phyloP scores from a whole-genome alignment of 1,284 basidiomycete genomes.

The Boletus hoseneyae region DNA sequence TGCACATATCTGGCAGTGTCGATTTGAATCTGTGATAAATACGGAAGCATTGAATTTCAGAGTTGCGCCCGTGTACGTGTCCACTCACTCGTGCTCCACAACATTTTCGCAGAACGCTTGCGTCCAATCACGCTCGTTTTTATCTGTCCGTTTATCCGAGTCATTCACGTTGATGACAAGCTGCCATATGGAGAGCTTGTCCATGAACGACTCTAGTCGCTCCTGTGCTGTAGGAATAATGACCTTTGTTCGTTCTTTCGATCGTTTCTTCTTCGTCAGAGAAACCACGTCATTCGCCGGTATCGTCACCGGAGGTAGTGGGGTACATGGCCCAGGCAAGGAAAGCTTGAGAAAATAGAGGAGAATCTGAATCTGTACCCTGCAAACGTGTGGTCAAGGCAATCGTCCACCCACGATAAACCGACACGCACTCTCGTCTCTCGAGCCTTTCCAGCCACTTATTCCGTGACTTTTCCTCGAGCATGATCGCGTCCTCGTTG shows the following conservation, averaged over 20 bases:
- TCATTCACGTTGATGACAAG: constrained; percentile 45
- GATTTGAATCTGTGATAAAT: constrained; percentile 50
- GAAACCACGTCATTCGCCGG: constrained; percentile 10
- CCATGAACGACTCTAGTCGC: constrained; percentile 67
- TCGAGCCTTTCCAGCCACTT: constrained; percentile 64
- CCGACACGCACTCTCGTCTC: constrained; percentile 60
- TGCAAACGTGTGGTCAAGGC: constrained; percentile 28
- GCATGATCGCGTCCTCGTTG: constrained; percentile 31
- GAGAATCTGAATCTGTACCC: constrained; percentile 70
- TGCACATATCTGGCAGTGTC: constrained; percentile 50
- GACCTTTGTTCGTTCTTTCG: constrained; percentile 33
- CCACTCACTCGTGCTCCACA: constrained; percentile 57
- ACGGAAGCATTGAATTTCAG: not conserved
- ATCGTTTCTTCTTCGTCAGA: constrained; percentile 36
- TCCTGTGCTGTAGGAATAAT: constrained; percentile 41
- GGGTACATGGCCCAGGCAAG: constrained; percentile 45
- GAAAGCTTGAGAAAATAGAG: constrained; percentile 63
- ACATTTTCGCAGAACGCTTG: constrained; percentile 63
- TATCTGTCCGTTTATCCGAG: constrained; percentile 1
- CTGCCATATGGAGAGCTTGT: constrained; percentile 74
- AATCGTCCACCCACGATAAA: not conserved
- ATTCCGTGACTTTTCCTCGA: constrained; percentile 50
- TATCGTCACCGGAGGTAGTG: constrained; percentile 23
- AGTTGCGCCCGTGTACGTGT: not conserved
- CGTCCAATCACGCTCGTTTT: constrained; percentile 63